These are phyloP conservation scores for Penicillium psychrofluorescens DNA, from an alignment of 495 filamentous ascomycete species.

Conservation along the genomic window DNA sequence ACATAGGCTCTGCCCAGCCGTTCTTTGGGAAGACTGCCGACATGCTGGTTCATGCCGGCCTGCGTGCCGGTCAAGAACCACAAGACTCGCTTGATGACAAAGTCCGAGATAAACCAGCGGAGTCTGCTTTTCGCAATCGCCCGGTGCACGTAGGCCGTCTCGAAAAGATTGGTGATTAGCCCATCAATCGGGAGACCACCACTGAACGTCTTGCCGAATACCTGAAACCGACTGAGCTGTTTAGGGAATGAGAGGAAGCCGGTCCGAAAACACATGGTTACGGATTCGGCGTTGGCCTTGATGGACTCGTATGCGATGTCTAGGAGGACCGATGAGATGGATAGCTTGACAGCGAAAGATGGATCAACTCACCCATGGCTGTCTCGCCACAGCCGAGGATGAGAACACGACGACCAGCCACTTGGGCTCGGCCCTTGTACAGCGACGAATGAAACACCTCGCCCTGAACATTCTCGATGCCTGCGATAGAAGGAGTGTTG, in stretches of 20 bases:
- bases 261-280: slow-evolving; percentile 12
- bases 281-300: slow-evolving; percentile 10
- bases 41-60: slow-evolving; percentile 11
- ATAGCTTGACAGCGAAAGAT: no score
- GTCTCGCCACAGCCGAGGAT: slow-evolving; percentile 12
- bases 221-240: slow-evolving; percentile 9
- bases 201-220: slow-evolving; percentile 9
- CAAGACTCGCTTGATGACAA: slow-evolving; percentile 8
- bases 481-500: slow-evolving; percentile 8
- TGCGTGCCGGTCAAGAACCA: slow-evolving; percentile 11
- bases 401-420: slow-evolving; percentile 7
- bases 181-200: slow-evolving; percentile 11
- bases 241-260: slow-evolving; percentile 12
- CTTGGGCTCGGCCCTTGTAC: slow-evolving; percentile 7
- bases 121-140: slow-evolving; percentile 7
- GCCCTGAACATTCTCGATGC: slow-evolving; percentile 7
- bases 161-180: slow-evolving; percentile 12
- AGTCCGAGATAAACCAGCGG: slow-evolving; percentile 9
- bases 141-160: slow-evolving; percentile 11
- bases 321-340: not conserved
- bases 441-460: slow-evolving; percentile 14
- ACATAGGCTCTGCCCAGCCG: slow-evolving; percentile 8
- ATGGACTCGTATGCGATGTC: slow-evolving; percentile 14
- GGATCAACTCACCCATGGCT: slow-evolving; percentile 7
- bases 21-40: slow-evolving; percentile 8